Conservation (phyloP, 257 asterid genomes). For the Galeopsis tetrahit region DNA sequence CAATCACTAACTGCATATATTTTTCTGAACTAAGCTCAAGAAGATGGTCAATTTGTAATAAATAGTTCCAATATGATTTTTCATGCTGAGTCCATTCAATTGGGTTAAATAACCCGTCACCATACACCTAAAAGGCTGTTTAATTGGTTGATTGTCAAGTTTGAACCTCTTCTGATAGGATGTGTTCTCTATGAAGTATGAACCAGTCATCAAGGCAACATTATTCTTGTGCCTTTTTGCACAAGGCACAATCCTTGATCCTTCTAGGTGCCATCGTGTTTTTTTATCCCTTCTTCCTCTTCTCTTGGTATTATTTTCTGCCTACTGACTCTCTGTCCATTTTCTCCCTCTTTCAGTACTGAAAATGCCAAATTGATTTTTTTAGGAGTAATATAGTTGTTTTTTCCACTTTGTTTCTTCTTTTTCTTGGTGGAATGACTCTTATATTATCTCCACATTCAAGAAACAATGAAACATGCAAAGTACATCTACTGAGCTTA, state of each 20-base stretch:
- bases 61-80: not conserved
- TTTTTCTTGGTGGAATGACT: not conserved
- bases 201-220: not conserved
- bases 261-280: not conserved
- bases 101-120: slow-evolving; percentile 1
- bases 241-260: not conserved
- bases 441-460: not conserved
- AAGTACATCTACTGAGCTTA: not conserved
- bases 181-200: not conserved
- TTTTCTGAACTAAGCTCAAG: not conserved
- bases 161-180: slow-evolving; percentile 6
- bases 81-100: not conserved
- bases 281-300: not conserved
- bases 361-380: not conserved
- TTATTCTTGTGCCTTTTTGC: not conserved
- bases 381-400: not conserved
- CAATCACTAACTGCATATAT: not conserved
- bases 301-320: not conserved
- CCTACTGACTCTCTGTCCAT: not conserved
- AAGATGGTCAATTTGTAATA: not conserved
- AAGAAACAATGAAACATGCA: slow-evolving; percentile 5
- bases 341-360: not conserved
- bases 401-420: not conserved
- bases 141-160: not conserved
- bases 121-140: not conserved